phyloP scores from a whole-genome alignment of 345 rosid species.

The Eucalyptus pauciflora region DNA sequence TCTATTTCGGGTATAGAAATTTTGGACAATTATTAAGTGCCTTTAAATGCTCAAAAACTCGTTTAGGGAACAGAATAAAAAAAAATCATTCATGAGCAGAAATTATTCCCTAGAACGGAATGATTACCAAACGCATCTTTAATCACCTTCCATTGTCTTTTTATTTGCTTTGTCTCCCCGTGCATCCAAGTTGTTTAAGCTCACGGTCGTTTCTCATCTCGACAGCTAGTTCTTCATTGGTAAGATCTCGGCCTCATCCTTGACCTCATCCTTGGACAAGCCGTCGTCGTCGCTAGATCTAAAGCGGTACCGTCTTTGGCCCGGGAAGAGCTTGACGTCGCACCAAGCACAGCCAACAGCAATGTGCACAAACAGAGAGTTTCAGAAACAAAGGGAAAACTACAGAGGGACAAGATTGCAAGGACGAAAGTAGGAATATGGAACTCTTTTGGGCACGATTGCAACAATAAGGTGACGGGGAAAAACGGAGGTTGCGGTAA shows the following conservation, averaged over 20 bases:
- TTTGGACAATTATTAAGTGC: rapidly evolving
- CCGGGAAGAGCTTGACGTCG: not conserved
- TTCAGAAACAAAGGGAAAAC: not conserved
- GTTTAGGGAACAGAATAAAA: rapidly evolving
- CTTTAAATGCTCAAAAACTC: rapidly evolving
- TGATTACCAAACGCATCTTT: not conserved
- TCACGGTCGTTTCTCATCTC: not conserved
- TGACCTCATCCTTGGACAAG: not conserved
- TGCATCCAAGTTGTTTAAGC: not conserved
- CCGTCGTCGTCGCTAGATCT: rapidly evolving
- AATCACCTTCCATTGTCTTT: not conserved
- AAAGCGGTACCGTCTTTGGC: not conserved
- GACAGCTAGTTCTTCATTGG: not conserved
- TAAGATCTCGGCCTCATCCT: not conserved
- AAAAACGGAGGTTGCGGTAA: too few species aligned
- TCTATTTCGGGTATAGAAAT: too few species aligned
- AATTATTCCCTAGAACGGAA: rapidly evolving
- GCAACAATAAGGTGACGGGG: not conserved
- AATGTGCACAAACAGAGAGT: not conserved
- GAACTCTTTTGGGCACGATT: not conserved
- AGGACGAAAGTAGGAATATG: not conserved
- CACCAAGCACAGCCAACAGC: not conserved
- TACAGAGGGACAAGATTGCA: not conserved
- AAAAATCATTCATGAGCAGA: rapidly evolving
- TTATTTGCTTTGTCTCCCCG: not conserved